These are phyloP conservation scores for Hypomontagnella monticulosa DNA, from an alignment of 495 filamentous ascomycete genomes.

Conservation along the genomic window DNA sequence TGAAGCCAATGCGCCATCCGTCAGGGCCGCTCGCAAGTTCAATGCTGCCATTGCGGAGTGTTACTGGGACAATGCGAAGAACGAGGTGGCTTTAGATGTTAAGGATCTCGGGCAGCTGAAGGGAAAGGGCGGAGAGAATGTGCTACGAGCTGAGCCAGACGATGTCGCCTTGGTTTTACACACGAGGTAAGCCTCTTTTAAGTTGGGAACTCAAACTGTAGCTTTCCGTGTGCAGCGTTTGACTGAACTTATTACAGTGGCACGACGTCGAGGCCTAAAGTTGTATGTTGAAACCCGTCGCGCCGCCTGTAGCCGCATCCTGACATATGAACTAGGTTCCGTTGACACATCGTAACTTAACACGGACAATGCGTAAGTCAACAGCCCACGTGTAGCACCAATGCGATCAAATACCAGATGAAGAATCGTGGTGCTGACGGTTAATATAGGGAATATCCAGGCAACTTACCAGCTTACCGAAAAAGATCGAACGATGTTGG, in stretches of 20 bases:
- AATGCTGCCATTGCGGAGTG: conserved; percentile 81
- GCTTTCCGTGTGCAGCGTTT: conserved; percentile 44
- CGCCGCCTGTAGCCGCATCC: conserved; percentile 2
- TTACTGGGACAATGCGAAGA: conserved; percentile 70
- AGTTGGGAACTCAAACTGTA: neutral
- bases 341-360: conserved; percentile 80
- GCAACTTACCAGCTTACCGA: conserved; percentile 74
- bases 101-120: conserved; percentile 75
- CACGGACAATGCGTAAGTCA: conserved; percentile 73
- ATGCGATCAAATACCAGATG: neutral
- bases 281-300: conserved; percentile 54
- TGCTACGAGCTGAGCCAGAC: conserved; percentile 68
- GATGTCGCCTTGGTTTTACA: conserved; percentile 78
- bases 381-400: neutral
- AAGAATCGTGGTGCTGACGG: neutral
- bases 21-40: conserved; percentile 77
- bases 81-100: conserved; percentile 75
- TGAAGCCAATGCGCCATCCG: conserved; percentile 67
- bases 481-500: conserved; percentile 79
- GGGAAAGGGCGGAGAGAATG: conserved; percentile 56
- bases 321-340: conserved; percentile 61
- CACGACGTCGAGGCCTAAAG: conserved; percentile 85
- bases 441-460: conserved; percentile 70
- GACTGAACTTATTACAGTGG: conserved; percentile 59
- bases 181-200: conserved; percentile 46